A percentile compares a stretch with the other conserved stretches of the same genome.
Conservation (phyloP, 495 filamentous ascomycete genomes). For the Daldinia grandis region DNA sequence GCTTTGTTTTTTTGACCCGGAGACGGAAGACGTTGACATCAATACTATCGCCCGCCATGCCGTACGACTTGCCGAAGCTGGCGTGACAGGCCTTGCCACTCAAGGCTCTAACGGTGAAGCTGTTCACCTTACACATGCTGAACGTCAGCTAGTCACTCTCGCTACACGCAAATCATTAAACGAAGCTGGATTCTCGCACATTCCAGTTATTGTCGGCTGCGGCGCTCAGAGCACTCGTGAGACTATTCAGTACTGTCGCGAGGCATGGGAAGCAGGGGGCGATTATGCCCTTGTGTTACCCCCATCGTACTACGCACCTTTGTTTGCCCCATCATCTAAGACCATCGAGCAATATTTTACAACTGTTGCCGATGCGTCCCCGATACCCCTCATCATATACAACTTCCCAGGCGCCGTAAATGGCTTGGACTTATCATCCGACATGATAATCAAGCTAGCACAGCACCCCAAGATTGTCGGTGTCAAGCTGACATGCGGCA, state of each 20-base stretch:
- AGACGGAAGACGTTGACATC: conserved; percentile 80
- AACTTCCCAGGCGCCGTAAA: conserved; percentile 88
- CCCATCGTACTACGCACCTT: conserved; percentile 82
- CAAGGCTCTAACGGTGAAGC: conserved; percentile 94
- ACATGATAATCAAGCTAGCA: conserved; percentile 76
- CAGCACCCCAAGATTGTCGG: conserved; percentile 80
- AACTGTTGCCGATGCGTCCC: conserved; percentile 70
- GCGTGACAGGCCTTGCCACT: conserved; percentile 80
- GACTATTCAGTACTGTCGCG: conserved; percentile 79
- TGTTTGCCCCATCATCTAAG: conserved; percentile 66
- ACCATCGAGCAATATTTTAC: conserved; percentile 79
- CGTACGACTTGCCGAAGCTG: conserved; percentile 80
- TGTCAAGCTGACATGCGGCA: conserved; percentile 89
- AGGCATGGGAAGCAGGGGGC: conserved; percentile 79
- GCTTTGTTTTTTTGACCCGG: conserved; percentile 84
- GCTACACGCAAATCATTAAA: conserved; percentile 80
- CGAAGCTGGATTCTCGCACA: conserved; percentile 71
- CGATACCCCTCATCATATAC: conserved; percentile 81
- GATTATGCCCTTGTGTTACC: conserved; percentile 91
- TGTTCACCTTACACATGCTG: conserved; percentile 78
- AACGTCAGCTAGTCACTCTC: conserved; percentile 76
- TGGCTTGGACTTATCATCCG: conserved; percentile 83
- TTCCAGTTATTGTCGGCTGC: conserved; percentile 89
- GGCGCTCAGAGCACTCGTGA: conserved; percentile 87
- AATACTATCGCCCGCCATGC: conserved; percentile 76